Percentiles rank a stretch among this genome's conserved stretches.
Conservation (phyloP, 1,139 yeast species). For the Spathaspora jeffriesii region DNA sequence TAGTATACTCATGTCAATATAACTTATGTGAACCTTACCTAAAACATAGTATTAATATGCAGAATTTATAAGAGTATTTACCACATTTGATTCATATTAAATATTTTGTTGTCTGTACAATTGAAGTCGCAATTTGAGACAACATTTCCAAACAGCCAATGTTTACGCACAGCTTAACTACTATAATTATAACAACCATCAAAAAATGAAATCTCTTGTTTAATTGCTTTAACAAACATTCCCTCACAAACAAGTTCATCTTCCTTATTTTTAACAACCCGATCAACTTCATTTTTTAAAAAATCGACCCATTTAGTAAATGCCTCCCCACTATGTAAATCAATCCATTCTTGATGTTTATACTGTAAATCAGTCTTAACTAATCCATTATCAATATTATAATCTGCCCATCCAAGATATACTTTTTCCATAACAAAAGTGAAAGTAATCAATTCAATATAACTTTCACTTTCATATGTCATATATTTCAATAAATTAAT, state of each 20-base stretch:
- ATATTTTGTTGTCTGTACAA: too few relatives aligned
- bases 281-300: conserved; percentile 42
- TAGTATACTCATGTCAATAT: conserved; percentile 1
- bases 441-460: conserved; percentile 46
- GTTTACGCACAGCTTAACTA: conserved; percentile 1
- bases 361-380: conserved; percentile 34
- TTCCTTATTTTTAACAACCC: conserved; percentile 22
- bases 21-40: neutral
- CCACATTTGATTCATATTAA: neutral
- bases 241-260: conserved; percentile 24
- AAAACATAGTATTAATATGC: too few relatives aligned
- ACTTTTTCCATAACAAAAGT: conserved; percentile 51
- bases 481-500: conserved; percentile 32
- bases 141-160: neutral
- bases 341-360: conserved; percentile 53
- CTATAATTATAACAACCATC: conserved; percentile 41
- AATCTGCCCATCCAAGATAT: conserved; percentile 53
- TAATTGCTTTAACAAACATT: conserved; percentile 32
- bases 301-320: conserved; percentile 50
- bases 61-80: too few relatives aligned
- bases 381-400: conserved; percentile 17
- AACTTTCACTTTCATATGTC: conserved; percentile 27
- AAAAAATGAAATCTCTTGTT: conserved; percentile 46
- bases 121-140: neutral
- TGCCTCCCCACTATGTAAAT: conserved; percentile 47